Percentiles rank a stretch among this genome's conserved stretches.
Conservation (phyloP, 2,329 filamentous ascomycete genomes). For the Dryadomyces quercus-mongolicae region DNA sequence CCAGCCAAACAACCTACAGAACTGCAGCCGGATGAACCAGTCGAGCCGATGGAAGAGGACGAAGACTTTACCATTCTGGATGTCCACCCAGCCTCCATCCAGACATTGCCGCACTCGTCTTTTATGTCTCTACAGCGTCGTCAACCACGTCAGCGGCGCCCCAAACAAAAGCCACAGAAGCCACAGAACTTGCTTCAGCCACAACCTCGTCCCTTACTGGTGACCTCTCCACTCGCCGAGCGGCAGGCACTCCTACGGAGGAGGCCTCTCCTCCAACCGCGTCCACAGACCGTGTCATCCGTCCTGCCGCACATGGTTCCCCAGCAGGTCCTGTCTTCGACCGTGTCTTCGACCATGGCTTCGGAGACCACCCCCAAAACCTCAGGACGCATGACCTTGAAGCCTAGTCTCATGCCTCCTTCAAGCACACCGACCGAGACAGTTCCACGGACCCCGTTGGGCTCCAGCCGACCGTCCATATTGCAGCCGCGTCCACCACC, state of each 20-base stretch:
- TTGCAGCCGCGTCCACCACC: not conserved
- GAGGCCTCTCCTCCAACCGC: not conserved
- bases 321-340: not conserved
- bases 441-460: too few relatives aligned
- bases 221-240: not conserved
- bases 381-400: too few relatives aligned
- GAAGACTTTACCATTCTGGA: not conserved
- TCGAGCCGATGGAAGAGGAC: too few relatives aligned
- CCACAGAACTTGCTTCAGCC: not conserved
- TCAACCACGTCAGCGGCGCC: not conserved
- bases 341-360: too few relatives aligned
- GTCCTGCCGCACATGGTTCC: not conserved
- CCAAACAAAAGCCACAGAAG: too few relatives aligned
- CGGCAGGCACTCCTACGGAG: not conserved
- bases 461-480: not conserved
- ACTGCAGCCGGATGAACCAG: too few relatives aligned
- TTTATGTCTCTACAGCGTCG: not conserved
- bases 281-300: not conserved
- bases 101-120: not conserved
- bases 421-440: not conserved
- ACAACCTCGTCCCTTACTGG: not conserved
- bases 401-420: not conserved
- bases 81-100: not conserved
- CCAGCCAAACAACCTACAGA: too few relatives aligned
- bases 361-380: too few relatives aligned